Evolutionary conservation across 2,329 filamentous ascomycete genomes (phyloP).

Genomic region (Beauveria scarabaeidicola): DNA sequence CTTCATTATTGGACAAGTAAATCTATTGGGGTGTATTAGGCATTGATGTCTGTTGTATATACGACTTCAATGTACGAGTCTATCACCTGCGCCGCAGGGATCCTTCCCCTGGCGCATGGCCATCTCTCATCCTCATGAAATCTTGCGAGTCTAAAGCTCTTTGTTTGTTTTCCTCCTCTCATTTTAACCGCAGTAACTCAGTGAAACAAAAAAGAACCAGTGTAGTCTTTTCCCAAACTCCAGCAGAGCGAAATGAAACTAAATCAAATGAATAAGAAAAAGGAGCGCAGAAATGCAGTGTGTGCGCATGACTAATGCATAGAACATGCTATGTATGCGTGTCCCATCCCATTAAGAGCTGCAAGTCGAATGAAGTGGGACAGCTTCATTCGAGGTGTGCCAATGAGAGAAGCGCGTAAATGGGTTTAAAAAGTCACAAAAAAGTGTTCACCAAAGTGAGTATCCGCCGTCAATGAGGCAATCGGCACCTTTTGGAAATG

Average conservation of each 20-base stretch:
- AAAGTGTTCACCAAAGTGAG: slow-evolving; percentile 45
- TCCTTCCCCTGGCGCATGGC: neutral
- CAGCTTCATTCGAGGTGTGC: neutral
- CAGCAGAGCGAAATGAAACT: slow-evolving; percentile 1
- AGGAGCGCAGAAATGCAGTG: slow-evolving; percentile 6
- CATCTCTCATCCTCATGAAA: neutral
- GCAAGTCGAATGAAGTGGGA: neutral
- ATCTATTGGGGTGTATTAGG: slow-evolving; percentile 1
- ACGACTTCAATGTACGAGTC: slow-evolving; percentile 7
- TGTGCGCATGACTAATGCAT: neutral
- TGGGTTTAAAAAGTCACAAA: neutral
- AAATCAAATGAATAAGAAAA: neutral
- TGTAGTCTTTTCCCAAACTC: slow-evolving; percentile 7
- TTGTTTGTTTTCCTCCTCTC: neutral
- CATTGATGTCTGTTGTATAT: slow-evolving; percentile 4
- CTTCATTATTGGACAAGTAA: neutral
- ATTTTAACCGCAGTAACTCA: neutral
- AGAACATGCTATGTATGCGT: neutral
- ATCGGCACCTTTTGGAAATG: slow-evolving; percentile 14
- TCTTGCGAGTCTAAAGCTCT: neutral
- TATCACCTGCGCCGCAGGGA: neutral
- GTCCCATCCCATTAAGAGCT: neutral
- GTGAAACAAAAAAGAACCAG: neutral
- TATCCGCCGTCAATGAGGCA: slow-evolving; percentile 64
- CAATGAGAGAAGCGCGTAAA: neutral